phyloP scores from a whole-genome alignment of 2,329 filamentous ascomycete genomes.

The Curvularia eragrostidis region DNA sequence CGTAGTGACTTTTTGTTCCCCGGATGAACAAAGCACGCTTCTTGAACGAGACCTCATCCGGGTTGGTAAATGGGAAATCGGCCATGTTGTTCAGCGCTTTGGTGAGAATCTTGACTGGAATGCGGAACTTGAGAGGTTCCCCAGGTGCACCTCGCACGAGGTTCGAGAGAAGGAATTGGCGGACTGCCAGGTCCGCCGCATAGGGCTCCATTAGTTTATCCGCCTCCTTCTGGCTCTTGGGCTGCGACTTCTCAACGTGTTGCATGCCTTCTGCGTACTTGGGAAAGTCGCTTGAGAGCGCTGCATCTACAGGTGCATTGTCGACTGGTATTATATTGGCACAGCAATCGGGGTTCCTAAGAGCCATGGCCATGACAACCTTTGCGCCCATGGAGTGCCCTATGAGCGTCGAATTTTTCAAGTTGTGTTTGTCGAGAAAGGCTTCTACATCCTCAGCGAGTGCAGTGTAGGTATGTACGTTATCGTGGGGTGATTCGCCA shows the following conservation, averaged over 20 bases:
- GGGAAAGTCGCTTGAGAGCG: conserved; percentile 75
- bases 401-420: conserved; percentile 78
- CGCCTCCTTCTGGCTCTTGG: conserved; percentile 76
- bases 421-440: conserved; percentile 75
- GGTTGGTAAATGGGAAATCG: conserved; percentile 85
- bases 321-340: conserved; percentile 81
- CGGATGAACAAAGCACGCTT: conserved; percentile 82
- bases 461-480: conserved; percentile 76
- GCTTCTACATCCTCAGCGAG: conserved; percentile 84
- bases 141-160: conserved; percentile 64
- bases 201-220: conserved; percentile 78
- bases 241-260: conserved; percentile 71
- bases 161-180: conserved; percentile 92
- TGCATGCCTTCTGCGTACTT: conserved; percentile 86
- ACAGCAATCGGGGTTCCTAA: conserved; percentile 71
- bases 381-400: conserved; percentile 98
- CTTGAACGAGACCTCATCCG: conserved; percentile 70
- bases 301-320: conserved; percentile 86
- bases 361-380: conserved; percentile 84
- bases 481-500: conserved; percentile 82
- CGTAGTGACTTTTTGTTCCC: conserved; percentile 78
- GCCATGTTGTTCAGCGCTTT: conserved; percentile 75
- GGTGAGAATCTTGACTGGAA: conserved; percentile 76
- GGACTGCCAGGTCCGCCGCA: conserved; percentile 76
- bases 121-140: conserved; percentile 72